Percentiles rank a stretch among this genome's conserved stretches.
phyloP scores from a whole-genome alignment of 2,329 filamentous ascomycete genomes.

The Penicillium sp. region DNA sequence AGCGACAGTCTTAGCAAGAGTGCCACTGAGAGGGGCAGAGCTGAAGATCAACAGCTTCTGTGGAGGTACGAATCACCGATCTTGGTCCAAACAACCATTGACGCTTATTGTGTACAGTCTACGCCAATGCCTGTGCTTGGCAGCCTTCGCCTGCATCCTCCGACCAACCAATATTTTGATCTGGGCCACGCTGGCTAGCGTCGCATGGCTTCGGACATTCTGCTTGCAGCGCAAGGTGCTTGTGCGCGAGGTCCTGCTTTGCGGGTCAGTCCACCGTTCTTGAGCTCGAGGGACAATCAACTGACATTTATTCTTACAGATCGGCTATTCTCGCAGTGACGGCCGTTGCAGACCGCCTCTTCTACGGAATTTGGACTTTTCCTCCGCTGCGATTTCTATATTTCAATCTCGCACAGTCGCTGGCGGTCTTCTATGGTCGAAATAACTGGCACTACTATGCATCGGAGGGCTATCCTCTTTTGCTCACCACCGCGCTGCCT shows the following conservation, averaged over 20 bases:
- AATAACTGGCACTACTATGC: slow-evolving; percentile 94
- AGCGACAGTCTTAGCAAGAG: slow-evolving; percentile 28
- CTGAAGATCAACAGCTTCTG: slow-evolving; percentile 14
- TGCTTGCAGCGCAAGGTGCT: slow-evolving; percentile 50
- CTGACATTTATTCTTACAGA: slow-evolving; percentile 32
- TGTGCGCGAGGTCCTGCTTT: slow-evolving; percentile 60
- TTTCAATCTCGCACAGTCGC: slow-evolving; percentile 82
- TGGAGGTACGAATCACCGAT: slow-evolving; percentile 24
- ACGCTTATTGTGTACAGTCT: slow-evolving; percentile 41
- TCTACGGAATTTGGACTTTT: slow-evolving; percentile 82
- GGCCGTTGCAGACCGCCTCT: slow-evolving; percentile 64
- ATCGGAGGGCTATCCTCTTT: slow-evolving; percentile 79
- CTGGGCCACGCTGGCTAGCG: slow-evolving; percentile 65
- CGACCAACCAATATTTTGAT: slow-evolving; percentile 86
- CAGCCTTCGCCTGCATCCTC: slow-evolving; percentile 76
- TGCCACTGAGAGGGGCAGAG: slow-evolving; percentile 9
- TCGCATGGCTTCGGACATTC: slow-evolving; percentile 47
- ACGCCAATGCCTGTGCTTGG: slow-evolving; percentile 64
- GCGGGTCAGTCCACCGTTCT: slow-evolving; percentile 39
- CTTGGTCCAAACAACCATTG: slow-evolving; percentile 6
- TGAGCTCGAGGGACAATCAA: not conserved
- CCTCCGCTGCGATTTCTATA: slow-evolving; percentile 82
- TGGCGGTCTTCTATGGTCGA: slow-evolving; percentile 86
- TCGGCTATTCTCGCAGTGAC: slow-evolving; percentile 60
- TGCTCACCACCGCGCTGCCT: slow-evolving; percentile 77